Base-by-base conservation (phyloP, 2,329 filamentous ascomycete species). In the Hymenoscyphus fraxineus region DNA sequence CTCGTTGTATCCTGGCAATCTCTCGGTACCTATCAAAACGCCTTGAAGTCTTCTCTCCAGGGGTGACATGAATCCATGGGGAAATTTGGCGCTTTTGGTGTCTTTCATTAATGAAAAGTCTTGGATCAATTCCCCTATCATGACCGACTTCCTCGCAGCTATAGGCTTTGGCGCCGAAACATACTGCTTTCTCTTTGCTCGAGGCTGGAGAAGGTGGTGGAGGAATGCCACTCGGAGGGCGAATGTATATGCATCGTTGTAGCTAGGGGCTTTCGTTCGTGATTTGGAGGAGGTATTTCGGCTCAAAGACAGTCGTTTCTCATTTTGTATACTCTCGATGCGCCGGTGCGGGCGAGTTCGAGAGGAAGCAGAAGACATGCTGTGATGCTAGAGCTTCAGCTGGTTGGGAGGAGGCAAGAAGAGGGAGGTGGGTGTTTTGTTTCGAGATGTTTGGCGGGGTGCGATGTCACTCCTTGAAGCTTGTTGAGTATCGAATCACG, bases 181-280 rank as follows among this genome's bases (percentile, higher is more conserved):
- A 83, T 93, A 96, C 80, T 97, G 92, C 74, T 94, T 91, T 74
- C 92, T 87, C 78, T 94, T 95, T 73, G 91, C 85, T 74, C 93
- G 91, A 68, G 95, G 94, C 76, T 97, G 93, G 61, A 99, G 85
- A 56, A 98, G 88, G 78, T 99, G 96, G 77, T 94, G 85, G 65
- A 99, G 89, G 78, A 92, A 97, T 71, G 94, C 94, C 70, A 91
- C 88, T 67, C 95, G 90, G 62, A 99, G 86, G 72, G 93, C 93
- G 79, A 92, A 97, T 68, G 88, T 90, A 79, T 96, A 97, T 75
- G 92, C 93, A 78, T 97, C 92, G 72, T 96, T 90, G 76, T 86
- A 82, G 71, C 82, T 83, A 69, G 88, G 81, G 62, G 80, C 77
- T 60, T 80, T 75, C 59, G 79, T 76, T 66, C 81, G 79, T 58